A percentile compares a stretch with the other conserved stretches of the same genome.
Evolutionary conservation across 2,329 filamentous ascomycete species (phyloP).

Genomic region (Corniculantispora saksenae): DNA sequence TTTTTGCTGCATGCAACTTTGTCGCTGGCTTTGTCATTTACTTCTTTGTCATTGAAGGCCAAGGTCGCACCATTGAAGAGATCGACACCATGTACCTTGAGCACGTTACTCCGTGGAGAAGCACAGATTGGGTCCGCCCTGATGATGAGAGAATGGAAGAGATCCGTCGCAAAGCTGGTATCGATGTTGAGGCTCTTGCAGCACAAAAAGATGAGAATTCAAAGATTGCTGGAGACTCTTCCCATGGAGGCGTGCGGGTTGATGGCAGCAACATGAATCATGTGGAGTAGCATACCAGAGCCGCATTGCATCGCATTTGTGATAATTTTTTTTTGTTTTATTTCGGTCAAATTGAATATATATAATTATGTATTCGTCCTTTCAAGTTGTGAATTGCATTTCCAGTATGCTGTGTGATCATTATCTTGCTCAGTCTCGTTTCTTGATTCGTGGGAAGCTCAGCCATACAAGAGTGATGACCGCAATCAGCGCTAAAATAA

Average conservation of each 20-base stretch:
- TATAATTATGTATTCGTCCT: no score
- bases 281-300: neutral
- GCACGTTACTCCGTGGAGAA: slow-evolving; percentile 63
- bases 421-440: slow-evolving; percentile 23
- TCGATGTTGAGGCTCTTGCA: slow-evolving; percentile 35
- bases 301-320: neutral
- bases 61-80: slow-evolving; percentile 74
- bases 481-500: slow-evolving; percentile 46
- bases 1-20: slow-evolving; percentile 73
- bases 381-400: neutral
- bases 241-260: slow-evolving; percentile 4
- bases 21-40: slow-evolving; percentile 66
- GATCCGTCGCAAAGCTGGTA: slow-evolving; percentile 44
- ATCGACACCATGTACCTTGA: slow-evolving; percentile 78
- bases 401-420: neutral
- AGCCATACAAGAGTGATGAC: slow-evolving; percentile 38
- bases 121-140: slow-evolving; percentile 52
- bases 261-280: slow-evolving; percentile 16
- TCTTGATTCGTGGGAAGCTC: slow-evolving; percentile 37
- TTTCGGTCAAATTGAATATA: no score
- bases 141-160: slow-evolving; percentile 45
- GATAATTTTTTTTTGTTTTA: no score
- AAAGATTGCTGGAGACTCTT: slow-evolving; percentile 11
- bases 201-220: slow-evolving; percentile 12
- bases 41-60: slow-evolving; percentile 76